phyloP scores from a whole-genome alignment of 106 monocot species.

The Dactylorhiza incarnata region DNA sequence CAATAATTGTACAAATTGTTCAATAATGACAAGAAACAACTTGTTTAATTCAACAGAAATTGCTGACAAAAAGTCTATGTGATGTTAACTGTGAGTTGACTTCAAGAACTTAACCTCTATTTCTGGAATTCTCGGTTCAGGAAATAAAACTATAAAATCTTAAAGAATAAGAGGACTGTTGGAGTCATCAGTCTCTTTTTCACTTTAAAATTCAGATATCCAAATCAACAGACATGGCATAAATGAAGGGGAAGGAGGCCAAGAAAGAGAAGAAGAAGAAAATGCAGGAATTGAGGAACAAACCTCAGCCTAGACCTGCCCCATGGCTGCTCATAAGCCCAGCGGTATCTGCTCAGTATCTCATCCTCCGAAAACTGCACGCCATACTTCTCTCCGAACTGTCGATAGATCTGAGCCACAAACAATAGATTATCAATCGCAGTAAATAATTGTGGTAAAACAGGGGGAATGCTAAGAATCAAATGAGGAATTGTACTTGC shows the following conservation, averaged over 20 bases:
- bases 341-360: slow-evolving; percentile 76
- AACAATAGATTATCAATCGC: not conserved
- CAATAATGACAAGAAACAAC: not conserved
- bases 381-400: slow-evolving; percentile 92
- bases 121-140: no score
- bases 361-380: slow-evolving; percentile 83
- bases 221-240: not conserved
- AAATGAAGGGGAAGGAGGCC: not conserved
- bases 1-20: not conserved
- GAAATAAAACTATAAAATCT: no score
- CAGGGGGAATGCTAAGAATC: not conserved
- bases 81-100: not conserved
- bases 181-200: no score
- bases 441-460: not conserved
- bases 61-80: not conserved
- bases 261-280: not conserved
- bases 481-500: slow-evolving; percentile 34
- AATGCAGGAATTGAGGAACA: not conserved
- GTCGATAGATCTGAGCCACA: slow-evolving; percentile 64
- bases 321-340: slow-evolving; percentile 97
- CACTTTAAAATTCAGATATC: no score
- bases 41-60: not conserved
- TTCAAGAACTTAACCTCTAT: not conserved
- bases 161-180: no score
- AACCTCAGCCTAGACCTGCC: slow-evolving; percentile 82